Base-by-base conservation (phyloP, 75 land plant species). In the Pinus tabuliformis region DNA sequence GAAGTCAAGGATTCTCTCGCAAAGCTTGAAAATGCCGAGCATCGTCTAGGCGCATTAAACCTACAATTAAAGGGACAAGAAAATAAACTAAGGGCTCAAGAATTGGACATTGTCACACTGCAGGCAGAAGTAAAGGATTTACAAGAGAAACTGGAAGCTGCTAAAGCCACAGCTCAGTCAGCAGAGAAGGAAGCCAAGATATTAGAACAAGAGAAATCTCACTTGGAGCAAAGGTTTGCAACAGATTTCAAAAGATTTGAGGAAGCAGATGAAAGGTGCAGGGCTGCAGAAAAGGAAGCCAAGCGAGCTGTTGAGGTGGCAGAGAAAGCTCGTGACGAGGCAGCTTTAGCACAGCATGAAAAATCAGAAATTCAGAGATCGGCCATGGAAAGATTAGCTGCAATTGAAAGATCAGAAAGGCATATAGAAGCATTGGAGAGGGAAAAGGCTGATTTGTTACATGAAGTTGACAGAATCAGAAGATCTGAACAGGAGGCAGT, bases 311-410 rank as follows among this genome's bases (percentile, higher is more conserved):
- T 84, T 65, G 96, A 93, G 39, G n/a, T 89, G 56, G 90, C 92
- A 58, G 98, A 93, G 71, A 86, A 85, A 71, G 96, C 92, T 18
- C 84, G 84, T 39, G 83, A 80, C 54, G 93, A 93, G 83, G 89
- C 91, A 75, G 84, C 76, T 15, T 20, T 82, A 63, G 91, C 93
- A 58, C 86, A 83, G 65, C 88, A 80, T 63, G 98, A 85, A 39
- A 93, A 91, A 77, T 75, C 78, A 73, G 88, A 89, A 73, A 76
- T 82, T 45, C 87, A 93, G 60, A 82, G 76, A 60, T 21, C 90
- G 70, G 94, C 99, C 21, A 90, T 89, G 86, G 94, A 96, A 76
- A 85, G 97, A 72, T 73, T 93, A 75, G 80, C 96, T 12, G 78
- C 79, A 18, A 87, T 90, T 57, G 95, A 91, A 77, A 90, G 91